Percentiles rank a stretch among this genome's conserved stretches.
Conservation (phyloP, 257 asterid species). For the Lithospermum erythrorhizon region DNA sequence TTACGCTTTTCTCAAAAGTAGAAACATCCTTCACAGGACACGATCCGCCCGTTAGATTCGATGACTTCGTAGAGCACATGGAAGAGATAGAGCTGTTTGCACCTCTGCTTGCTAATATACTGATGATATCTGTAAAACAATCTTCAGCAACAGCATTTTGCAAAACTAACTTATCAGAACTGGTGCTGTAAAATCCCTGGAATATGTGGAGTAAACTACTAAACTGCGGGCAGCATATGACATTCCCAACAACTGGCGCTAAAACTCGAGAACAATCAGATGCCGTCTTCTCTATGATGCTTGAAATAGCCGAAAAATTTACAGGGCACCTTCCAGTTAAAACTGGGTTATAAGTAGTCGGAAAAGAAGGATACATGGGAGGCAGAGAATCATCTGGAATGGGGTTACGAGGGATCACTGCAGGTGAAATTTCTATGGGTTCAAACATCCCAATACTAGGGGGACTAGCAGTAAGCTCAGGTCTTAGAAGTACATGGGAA, state of each 20-base stretch:
- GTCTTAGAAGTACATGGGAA: constrained; percentile 30
- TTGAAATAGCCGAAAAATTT: constrained; percentile 70
- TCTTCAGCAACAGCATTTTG: constrained; percentile 75
- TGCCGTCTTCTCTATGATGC: constrained; percentile 73
- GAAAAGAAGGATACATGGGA: constrained; percentile 87
- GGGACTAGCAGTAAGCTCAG: constrained; percentile 45
- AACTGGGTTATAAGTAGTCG: constrained; percentile 76
- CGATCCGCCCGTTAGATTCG: constrained; percentile 85
- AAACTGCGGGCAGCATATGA: constrained; percentile 94
- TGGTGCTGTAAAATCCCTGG: constrained; percentile 67
- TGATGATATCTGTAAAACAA: constrained; percentile 93
- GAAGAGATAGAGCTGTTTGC: constrained; percentile 72
- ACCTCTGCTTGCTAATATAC: constrained; percentile 88
- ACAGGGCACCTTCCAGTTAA: constrained; percentile 94
- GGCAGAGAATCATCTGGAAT: constrained; percentile 58
- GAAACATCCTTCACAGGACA: constrained; percentile 79
- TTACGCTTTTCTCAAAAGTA: constrained; percentile 69
- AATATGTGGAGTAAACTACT: constrained; percentile 87
- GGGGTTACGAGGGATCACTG: constrained; percentile 68
- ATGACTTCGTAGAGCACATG: constrained; percentile 62
- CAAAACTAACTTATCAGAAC: constrained; percentile 58
- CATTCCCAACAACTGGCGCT: constrained; percentile 77
- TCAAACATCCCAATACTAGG: constrained; percentile 62
- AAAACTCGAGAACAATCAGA: constrained; percentile 77
- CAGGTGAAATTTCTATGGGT: constrained; percentile 87